Evolutionary conservation across 179 eudicot species (phyloP).

Genomic region (Dionaea muscipula): DNA sequence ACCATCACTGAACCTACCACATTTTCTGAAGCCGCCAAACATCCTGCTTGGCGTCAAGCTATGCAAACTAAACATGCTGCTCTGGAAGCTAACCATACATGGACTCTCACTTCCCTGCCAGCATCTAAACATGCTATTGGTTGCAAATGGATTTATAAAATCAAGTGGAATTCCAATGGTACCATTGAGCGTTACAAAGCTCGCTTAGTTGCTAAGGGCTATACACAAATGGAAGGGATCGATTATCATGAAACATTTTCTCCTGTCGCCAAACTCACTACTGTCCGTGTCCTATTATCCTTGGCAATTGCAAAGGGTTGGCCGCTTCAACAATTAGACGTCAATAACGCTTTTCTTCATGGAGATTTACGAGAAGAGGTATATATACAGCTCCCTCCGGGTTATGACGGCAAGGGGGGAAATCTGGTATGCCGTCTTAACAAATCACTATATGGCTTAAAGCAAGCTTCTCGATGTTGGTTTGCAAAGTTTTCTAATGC

Average conservation of each 20-base stretch:
- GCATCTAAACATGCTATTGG: not conserved
- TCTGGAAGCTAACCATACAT: slow-evolving; percentile 4
- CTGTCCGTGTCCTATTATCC: not conserved
- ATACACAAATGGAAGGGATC: not conserved
- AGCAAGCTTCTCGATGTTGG: not conserved
- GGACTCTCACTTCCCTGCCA: not conserved
- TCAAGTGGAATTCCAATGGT: slow-evolving; percentile 3
- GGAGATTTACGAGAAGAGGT: not conserved
- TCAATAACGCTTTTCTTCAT: not conserved
- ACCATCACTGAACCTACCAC: not conserved
- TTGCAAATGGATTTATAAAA: slow-evolving; percentile 7
- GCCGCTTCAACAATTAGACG: not conserved
- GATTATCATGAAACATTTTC: slow-evolving; percentile 5
- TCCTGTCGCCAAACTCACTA: not conserved
- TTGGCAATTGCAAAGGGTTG: not conserved
- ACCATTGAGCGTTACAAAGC: slow-evolving; percentile 1
- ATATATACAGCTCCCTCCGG: not conserved
- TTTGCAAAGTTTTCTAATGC: not conserved
- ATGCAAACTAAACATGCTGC: slow-evolving; percentile 6
- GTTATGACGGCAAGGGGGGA: not conserved
- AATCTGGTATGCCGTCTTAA: not conserved
- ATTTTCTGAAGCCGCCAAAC: not conserved
- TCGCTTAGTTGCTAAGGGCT: slow-evolving; percentile 2
- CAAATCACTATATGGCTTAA: slow-evolving; percentile 5
- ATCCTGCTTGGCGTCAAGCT: slow-evolving; percentile 1